Evolutionary conservation across 345 rosid genomes (phyloP), one percentile per base, ranked within the genome.

Genomic region (Carallia brachiata): DNA sequence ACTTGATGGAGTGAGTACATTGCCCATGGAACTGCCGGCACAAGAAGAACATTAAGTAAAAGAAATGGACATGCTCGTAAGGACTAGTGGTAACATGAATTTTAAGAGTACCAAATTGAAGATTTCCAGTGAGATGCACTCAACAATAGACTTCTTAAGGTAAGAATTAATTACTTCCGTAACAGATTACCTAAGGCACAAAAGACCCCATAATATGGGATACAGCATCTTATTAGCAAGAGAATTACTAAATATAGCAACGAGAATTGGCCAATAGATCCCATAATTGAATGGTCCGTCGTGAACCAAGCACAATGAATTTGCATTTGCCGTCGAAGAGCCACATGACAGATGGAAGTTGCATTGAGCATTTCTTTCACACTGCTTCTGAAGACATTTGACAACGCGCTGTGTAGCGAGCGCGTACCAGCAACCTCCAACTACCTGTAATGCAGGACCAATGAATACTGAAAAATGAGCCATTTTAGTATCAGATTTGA

Each of bases 351-450:
- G 13, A 36, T 82, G 67, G 30, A 76, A 82, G 62, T 75, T 63
- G 78, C 85, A 80, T 7, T 64, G 68, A 2, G 63, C 61, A 23
- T 56, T 71, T 48, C 68, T 73, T 36, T 61, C 80, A 30, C 87
- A 82, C 9, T 81, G 83, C 63, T 73, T 62, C 73, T 70, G 68
- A 34, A 88, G 84, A 62, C 93, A 88, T 2, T 79, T 65, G 31
- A 78, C 79, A 0, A 85, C 82, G 0, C 87, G 80, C 47, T 80
- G 84, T 28, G 75, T 84, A 0, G 88, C 86, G 0, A 88, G 88
- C 13, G 83, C 82, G 57, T 86, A 88, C 90, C 93, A 88, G 66
- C 86, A 86, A 16, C 89, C 93, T 67, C 93, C 93, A 2, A 84
- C 81, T 47, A 83, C 90, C 90, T 88, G 64, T 18, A 69, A 7